Evolutionary conservation across 2,329 filamentous ascomycete species (phyloP).

Genomic region (Lasiodiplodia gonubiensis): DNA sequence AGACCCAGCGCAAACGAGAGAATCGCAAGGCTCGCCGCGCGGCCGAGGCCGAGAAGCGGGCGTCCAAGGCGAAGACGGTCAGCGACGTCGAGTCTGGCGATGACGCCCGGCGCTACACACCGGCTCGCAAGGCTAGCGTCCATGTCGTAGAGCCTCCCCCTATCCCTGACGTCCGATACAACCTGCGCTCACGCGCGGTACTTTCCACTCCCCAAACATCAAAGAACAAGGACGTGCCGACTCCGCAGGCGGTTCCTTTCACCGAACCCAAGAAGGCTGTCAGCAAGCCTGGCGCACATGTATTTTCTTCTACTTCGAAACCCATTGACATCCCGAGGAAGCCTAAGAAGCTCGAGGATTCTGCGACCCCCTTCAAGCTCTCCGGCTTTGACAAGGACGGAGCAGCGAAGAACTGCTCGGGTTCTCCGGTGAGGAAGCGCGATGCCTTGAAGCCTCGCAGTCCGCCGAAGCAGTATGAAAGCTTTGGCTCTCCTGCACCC

Average conservation of each 20-base stretch:
- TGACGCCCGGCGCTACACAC: conserved; percentile 36
- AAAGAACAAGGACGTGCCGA: conserved; percentile 8
- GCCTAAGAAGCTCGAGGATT: conserved; percentile 11
- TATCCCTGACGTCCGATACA: conserved; percentile 9
- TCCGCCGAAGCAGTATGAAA: conserved; percentile 40
- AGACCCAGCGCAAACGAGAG: conserved; percentile 46
- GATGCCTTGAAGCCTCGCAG: conserved; percentile 29
- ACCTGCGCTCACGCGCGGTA: not conserved
- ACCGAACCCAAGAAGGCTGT: conserved; percentile 21
- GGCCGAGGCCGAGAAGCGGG: conserved; percentile 33
- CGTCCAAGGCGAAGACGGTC: conserved; percentile 31
- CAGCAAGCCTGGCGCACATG: not conserved
- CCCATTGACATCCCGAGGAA: conserved; percentile 16
- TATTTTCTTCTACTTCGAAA: not conserved
- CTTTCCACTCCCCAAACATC: conserved; percentile 11
- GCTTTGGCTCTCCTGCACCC: conserved; percentile 31
- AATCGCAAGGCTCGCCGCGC: conserved; percentile 33
- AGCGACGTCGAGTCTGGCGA: conserved; percentile 45
- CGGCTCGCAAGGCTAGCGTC: conserved; percentile 45
- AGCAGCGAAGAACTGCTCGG: not conserved
- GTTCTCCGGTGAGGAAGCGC: conserved; percentile 16
- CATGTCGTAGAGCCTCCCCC: conserved; percentile 32
- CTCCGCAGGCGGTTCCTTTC: not conserved
- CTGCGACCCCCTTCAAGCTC: conserved; percentile 21
- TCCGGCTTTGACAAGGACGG: conserved; percentile 8